Base-by-base conservation (phyloP, 2,329 filamentous ascomycete species). In the Clarireedia paspali region DNA sequence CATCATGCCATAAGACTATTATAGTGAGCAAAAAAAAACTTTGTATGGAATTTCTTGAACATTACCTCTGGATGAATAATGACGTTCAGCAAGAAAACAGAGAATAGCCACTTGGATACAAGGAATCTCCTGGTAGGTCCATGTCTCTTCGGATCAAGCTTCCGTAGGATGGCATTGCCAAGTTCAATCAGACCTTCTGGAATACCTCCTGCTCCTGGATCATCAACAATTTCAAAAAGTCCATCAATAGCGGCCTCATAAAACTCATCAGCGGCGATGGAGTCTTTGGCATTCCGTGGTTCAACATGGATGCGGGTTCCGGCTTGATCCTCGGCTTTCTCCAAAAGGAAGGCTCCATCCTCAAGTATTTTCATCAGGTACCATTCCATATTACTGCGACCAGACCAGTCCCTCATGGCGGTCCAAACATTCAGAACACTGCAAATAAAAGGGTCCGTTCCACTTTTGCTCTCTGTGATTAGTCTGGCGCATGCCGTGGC, bases 311-410 rank as follows among this genome's bases (percentile, higher is more conserved):
- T 80, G 61, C 86, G 78, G 58, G 85, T 84, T 38, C 84, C 82
- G 60, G 87, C 80, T 64, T 89, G 87, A 67, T 91, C 87, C 70
- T 91, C 88, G 66, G 89, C 85, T 67, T 88, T 85, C 67, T 96
- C 91, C 64, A 96, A 77, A 56, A 97, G 77, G 68, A 96, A 96
- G 40, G 91, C 87, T 62, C 94, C 94, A 65, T 95, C 88, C 72
- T 96, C 89, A 34, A 99, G 81, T 58, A 95, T 89, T 69, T 94
- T 89, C 88, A 96, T 94, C 12, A 99, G 81, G 70, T 92, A 97
- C 73, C 90, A 88, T 73, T 96, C 91, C 77, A 99, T 84, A 61
- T 91, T 94, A 63, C 86, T 83, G 66, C 87, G 91, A 56, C 90
- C 90, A 42, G 89, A 88, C 91, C 92, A 97, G 70, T 91, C 86